Percentiles rank a stretch among this genome's conserved stretches.
Evolutionary conservation across 202 grass and related monocot species (phyloP).

Genomic region (Schoenoplectus triqueter): DNA sequence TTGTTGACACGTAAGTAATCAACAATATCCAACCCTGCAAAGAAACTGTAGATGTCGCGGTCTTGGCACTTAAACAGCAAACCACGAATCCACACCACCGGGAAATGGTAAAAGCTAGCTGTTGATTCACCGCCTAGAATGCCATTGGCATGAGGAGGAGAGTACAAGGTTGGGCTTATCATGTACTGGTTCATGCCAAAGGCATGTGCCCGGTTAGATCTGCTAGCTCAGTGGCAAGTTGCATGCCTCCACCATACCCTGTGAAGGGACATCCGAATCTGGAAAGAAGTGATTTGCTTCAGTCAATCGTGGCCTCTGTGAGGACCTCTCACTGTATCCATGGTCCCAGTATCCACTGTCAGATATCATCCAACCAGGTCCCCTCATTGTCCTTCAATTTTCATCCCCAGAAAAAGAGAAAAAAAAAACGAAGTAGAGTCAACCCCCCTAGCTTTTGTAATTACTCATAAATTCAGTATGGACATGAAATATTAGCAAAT

Average conservation of each 20-base stretch:
- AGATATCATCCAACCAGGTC: neutral
- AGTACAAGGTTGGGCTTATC: neutral
- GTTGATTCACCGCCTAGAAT: conserved; percentile 40
- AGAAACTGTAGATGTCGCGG: conserved; percentile 72
- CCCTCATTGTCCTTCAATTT: neutral
- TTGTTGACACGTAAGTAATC: conserved; percentile 73
- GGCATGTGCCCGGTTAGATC: neutral
- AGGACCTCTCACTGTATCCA: neutral
- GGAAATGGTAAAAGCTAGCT: conserved; percentile 56
- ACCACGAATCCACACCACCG: conserved; percentile 61
- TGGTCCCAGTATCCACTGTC: neutral
- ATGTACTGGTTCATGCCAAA: neutral
- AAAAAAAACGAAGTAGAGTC: neutral
- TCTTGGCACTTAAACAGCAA: conserved; percentile 78
- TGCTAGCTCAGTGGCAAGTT: neutral
- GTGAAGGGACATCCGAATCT: neutral
- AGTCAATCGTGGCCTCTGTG: neutral
- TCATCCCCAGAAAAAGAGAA: neutral
- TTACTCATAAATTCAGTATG: no score
- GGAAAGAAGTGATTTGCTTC: neutral
- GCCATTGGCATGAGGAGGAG: neutral
- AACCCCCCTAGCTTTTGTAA: neutral
- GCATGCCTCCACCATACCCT: neutral
- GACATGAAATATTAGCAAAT: no score
- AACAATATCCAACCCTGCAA: conserved; percentile 65